A percentile compares a stretch with the other conserved stretches of the same genome.
These are phyloP conservation scores for Aspergillus sp. DNA, from an alignment of 2,329 filamentous ascomycete genomes.

Conservation along the genomic window DNA sequence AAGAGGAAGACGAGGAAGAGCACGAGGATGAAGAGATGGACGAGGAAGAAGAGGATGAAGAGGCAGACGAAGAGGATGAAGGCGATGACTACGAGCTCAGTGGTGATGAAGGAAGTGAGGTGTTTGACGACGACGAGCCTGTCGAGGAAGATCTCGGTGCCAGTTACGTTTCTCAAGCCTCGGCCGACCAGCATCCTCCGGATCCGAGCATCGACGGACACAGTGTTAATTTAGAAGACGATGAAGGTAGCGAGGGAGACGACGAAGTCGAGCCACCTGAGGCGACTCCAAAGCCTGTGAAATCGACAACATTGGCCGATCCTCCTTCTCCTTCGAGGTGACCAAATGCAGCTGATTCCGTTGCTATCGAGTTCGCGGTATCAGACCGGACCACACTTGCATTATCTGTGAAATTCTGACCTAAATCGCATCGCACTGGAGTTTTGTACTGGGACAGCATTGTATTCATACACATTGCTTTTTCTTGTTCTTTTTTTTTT, in stretches of 20 bases:
- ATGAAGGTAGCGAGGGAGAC: constrained; percentile 19
- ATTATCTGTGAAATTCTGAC: constrained; percentile 7
- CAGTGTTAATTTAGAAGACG: constrained; percentile 11
- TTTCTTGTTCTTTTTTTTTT: neutral
- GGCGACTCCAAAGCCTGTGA: neutral
- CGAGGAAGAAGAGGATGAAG: constrained; percentile 39
- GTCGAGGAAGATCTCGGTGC: constrained; percentile 44
- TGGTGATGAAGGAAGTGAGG: constrained; percentile 44
- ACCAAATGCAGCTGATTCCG: neutral
- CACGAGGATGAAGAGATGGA: constrained; percentile 42
- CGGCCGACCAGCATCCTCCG: constrained; percentile 42
- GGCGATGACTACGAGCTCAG: neutral
- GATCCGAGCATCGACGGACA: constrained; percentile 43
- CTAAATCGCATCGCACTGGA: constrained; percentile 5
- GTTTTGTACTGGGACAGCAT: constrained; percentile 4
- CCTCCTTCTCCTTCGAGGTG: neutral
- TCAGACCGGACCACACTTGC: constrained; percentile 1
- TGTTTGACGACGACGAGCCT: constrained; percentile 44
- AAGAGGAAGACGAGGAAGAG: constrained; percentile 46
- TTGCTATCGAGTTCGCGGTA: neutral
- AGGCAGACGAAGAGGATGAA: constrained; percentile 48
- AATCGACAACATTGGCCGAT: neutral
- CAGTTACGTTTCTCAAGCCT: constrained; percentile 30
- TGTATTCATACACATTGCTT: constrained; percentile 6
- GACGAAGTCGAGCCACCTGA: neutral